Base-by-base conservation (phyloP, 1,139 yeast genomes). In the Blastobotrys elegans region DNA sequence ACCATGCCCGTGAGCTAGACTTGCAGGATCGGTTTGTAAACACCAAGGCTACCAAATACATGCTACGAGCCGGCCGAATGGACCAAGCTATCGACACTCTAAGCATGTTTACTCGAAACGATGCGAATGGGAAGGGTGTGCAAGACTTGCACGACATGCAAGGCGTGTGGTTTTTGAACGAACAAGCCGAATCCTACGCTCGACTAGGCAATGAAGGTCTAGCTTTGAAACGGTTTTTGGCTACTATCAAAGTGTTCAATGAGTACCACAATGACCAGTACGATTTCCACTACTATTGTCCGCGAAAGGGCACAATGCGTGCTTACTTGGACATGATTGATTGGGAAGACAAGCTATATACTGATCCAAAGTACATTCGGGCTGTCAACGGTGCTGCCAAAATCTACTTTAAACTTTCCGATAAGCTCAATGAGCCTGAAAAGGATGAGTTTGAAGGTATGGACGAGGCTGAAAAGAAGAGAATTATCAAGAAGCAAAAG, bases 251-350 rank as follows among this genome's bases (percentile, higher is more conserved):
- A 52, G 76, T 84, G 27, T 88, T 82, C 66, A 75, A 79, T 44
- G 85, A 80, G 49, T 88, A 82, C 67, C 77, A 72, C 62, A 79
- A 79, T 53, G 98, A 94, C 62, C 97, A 92, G 68, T 77, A 84
- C 57, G 99, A 92, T 64, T 92, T 92, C 81, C 98, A 92, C 65
- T 82, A 85, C 40, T 92, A 88, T 66, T 84, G 96, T 64, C 79
- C 87, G 74, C 80, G 97, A 68, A 81, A 84, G 58, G 97, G 97
- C 14, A 87, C 97, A 4, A 83, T 94, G 24, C 76, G 95, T 53
- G 83, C 92, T 21, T 92, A 92, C 61, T 58, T 86, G 33, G 82
- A 80, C 24, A 79, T 86, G 73, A 58, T 90, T 47, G 67, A 72
- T 43, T 92, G 97, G 97, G 95, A 83, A 52, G 94, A 89, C 61